A percentile compares a stretch with the other conserved stretches of the same genome.
phyloP scores from a whole-genome alignment of 805 yeast genomes.

The Kregervanrija pseudodelftensis region DNA sequence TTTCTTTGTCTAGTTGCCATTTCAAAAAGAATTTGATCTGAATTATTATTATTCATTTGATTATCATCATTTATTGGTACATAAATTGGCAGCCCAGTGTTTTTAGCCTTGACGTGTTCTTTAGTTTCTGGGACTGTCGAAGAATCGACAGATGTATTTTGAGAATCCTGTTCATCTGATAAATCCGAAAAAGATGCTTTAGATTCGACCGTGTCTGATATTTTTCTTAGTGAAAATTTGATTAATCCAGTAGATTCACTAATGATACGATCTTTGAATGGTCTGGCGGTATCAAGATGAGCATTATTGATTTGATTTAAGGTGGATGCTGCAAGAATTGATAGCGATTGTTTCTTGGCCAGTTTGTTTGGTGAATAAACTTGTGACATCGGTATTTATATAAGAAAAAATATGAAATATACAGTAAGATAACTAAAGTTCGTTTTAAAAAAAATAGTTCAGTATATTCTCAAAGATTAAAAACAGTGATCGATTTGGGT shows the following conservation, averaged over 20 bases:
- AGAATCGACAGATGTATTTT: background rate
- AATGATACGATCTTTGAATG: conserved; percentile 33
- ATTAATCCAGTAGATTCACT: conserved; percentile 47
- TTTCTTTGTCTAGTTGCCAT: conserved; percentile 49
- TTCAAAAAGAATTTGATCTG: conserved; percentile 25
- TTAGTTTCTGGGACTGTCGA: background rate
- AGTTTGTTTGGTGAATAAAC: conserved; percentile 4
- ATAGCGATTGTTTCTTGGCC: conserved; percentile 26
- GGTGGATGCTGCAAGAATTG: conserved; percentile 24
- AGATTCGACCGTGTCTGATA: too few species aligned
- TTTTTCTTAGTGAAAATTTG: conserved; percentile 31
- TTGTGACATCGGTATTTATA: conserved; percentile 1
- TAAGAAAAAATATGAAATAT: too few species aligned
- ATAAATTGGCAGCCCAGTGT: conserved; percentile 28
- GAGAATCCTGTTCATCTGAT: background rate
- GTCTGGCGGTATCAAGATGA: conserved; percentile 12
- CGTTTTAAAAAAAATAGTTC: too few species aligned
- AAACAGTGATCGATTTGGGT: too few species aligned
- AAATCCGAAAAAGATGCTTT: background rate
- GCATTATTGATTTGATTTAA: conserved; percentile 18
- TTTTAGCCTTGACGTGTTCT: background rate
- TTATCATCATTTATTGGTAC: conserved; percentile 25
- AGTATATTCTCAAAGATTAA: too few species aligned
- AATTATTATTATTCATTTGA: background rate
- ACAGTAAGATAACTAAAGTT: too few species aligned